Percentiles rank a stretch among this genome's conserved stretches.
Evolutionary conservation across 495 filamentous ascomycete genomes (phyloP).

Genomic region (Trichoderma gamsii): DNA sequence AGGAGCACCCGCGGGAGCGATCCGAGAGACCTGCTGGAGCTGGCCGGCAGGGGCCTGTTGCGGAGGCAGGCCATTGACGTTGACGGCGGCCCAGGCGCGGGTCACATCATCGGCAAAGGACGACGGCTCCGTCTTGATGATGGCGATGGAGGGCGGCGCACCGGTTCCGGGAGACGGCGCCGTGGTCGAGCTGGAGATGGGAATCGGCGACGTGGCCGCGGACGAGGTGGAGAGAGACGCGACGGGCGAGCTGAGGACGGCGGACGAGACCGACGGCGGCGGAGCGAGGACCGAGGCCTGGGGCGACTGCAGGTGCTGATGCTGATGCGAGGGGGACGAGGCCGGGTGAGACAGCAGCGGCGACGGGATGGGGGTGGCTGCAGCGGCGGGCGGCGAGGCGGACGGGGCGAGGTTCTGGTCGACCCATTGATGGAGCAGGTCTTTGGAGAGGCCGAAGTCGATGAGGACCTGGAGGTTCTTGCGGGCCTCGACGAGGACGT

Average conservation of each 20-base stretch:
- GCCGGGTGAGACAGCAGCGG: slow-evolving; percentile 6
- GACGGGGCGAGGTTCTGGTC: not conserved
- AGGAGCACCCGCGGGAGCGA: not conserved
- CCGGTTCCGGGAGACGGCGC: not conserved
- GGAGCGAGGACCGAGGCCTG: not conserved
- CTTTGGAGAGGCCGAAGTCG: slow-evolving; percentile 24
- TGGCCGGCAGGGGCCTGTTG: not conserved
- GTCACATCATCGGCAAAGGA: slow-evolving; percentile 9
- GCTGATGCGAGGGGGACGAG: not conserved
- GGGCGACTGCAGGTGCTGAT: not conserved
- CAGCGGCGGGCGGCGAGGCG: not conserved
- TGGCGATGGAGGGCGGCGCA: not conserved
- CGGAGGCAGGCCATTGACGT: not conserved
- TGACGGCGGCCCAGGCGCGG: not conserved
- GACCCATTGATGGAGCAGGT: slow-evolving; percentile 24
- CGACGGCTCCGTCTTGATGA: slow-evolving; percentile 1
- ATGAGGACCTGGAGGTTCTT: slow-evolving; percentile 17
- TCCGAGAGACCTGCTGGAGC: not conserved
- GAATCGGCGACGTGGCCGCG: not conserved
- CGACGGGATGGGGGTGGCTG: slow-evolving; percentile 4
- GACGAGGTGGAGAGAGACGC: not conserved
- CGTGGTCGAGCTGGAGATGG: not conserved
- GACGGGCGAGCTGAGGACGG: not conserved
- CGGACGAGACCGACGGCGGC: not conserved
- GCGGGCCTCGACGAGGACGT: slow-evolving; percentile 15